Conservation (phyloP, 805 yeast species). For the Pichia manshurica region DNA sequence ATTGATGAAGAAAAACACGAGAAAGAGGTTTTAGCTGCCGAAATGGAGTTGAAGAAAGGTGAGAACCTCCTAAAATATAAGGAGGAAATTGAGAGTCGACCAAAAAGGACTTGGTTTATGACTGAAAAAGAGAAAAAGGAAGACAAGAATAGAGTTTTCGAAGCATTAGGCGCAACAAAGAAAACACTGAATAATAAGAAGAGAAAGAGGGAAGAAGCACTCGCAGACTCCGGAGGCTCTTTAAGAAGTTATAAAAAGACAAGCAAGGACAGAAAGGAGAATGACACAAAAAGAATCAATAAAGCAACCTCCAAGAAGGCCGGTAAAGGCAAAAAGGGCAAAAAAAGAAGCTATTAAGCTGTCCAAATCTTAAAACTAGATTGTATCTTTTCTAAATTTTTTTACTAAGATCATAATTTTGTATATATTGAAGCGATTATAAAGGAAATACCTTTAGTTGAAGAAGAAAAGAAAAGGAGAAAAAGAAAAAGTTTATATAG, state of each 20-base stretch:
- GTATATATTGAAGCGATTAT: too few relatives aligned
- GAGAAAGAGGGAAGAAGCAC: slow-evolving; percentile 61
- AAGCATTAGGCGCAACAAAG: slow-evolving; percentile 36
- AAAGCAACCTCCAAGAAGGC: slow-evolving; percentile 28
- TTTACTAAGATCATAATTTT: too few relatives aligned
- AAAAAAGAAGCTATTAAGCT: slow-evolving; percentile 12
- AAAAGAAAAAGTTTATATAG: background rate
- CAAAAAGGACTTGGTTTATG: slow-evolving; percentile 97
- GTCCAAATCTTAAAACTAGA: too few relatives aligned
- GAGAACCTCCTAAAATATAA: slow-evolving; percentile 75
- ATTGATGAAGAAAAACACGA: slow-evolving; percentile 83
- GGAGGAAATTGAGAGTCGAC: slow-evolving; percentile 80
- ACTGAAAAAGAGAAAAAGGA: slow-evolving; percentile 47
- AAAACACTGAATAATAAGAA: slow-evolving; percentile 54
- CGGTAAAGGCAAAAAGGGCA: slow-evolving; percentile 21
- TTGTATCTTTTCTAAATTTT: too few relatives aligned
- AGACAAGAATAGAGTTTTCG: slow-evolving; percentile 26
- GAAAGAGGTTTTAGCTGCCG: slow-evolving; percentile 82
- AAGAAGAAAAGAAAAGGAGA: background rate
- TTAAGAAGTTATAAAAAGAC: slow-evolving; percentile 73
- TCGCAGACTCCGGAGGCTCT: slow-evolving; percentile 41
- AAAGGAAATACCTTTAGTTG: too few relatives aligned
- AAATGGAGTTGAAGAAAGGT: slow-evolving; percentile 83
- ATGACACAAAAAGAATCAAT: slow-evolving; percentile 37
- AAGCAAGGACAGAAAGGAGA: slow-evolving; percentile 55